A percentile compares a stretch with the other conserved stretches of the same genome.
phyloP scores from a whole-genome alignment of 2,329 filamentous ascomycete species.

The Zymoseptoria ardabiliae region DNA sequence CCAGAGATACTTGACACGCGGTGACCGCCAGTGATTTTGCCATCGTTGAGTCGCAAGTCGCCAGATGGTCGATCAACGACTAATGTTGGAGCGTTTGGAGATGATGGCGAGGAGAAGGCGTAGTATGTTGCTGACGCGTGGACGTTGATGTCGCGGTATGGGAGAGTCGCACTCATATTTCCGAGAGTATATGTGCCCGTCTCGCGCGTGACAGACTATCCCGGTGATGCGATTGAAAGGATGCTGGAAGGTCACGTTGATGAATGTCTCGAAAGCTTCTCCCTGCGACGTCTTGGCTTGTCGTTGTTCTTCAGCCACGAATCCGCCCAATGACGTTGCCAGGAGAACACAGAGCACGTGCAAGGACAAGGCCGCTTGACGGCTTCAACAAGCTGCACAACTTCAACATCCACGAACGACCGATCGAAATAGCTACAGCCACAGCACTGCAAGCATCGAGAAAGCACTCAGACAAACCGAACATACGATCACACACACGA shows the following conservation, averaged over 20 bases:
- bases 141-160: conserved; percentile 95
- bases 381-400: background rate
- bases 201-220: background rate
- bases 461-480: background rate
- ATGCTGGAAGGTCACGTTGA: background rate
- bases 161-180: conserved; percentile 50
- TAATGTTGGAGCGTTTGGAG: conserved; percentile 77
- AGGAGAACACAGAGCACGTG: background rate
- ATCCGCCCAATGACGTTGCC: conserved; percentile 4
- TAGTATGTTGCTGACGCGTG: conserved; percentile 88
- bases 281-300: background rate
- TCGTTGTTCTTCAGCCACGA: background rate
- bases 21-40: conserved; percentile 65
- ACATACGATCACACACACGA: background rate
- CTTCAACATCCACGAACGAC: background rate
- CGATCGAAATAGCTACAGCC: background rate
- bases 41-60: conserved; percentile 78
- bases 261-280: background rate
- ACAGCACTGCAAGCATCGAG: background rate
- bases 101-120: conserved; percentile 92
- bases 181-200: background rate
- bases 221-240: background rate
- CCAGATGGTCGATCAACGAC: conserved; percentile 88
- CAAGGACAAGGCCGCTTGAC: background rate
- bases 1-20: conserved; percentile 90